A percentile compares a stretch with the other conserved stretches of the same genome.
Evolutionary conservation across 2,329 filamentous ascomycete species (phyloP).

Genomic region (Polytolypa hystricis): DNA sequence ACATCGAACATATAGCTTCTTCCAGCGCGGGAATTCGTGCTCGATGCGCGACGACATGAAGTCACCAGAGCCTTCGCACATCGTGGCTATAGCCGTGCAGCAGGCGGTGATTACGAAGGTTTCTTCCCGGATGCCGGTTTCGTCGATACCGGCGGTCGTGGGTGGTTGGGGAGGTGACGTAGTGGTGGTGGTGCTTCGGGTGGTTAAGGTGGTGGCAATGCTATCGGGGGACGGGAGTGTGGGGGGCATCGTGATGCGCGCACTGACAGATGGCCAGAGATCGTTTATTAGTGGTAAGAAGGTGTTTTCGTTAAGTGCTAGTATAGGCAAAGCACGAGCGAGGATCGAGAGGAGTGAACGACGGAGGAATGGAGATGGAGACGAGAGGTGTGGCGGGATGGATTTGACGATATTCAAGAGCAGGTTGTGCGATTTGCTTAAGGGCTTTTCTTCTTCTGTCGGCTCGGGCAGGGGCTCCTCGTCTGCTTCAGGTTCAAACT

Average conservation of each 20-base stretch:
- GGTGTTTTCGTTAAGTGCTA: conserved; percentile 65
- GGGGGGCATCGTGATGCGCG: conserved; percentile 25
- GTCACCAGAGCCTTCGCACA: conserved; percentile 64
- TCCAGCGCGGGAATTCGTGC: conserved; percentile 47
- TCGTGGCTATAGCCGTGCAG: conserved; percentile 53
- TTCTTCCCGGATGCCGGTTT: conserved; percentile 26
- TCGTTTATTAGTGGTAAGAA: conserved; percentile 85
- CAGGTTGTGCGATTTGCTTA: conserved; percentile 67
- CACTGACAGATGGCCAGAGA: conserved; percentile 68
- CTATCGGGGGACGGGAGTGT: conserved; percentile 47
- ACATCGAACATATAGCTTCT: conserved; percentile 28
- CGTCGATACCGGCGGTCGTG: conserved; percentile 33
- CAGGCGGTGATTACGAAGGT: conserved; percentile 53
- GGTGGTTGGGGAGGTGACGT: conserved; percentile 41
- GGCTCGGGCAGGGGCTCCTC: conserved; percentile 33
- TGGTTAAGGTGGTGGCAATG: conserved; percentile 15
- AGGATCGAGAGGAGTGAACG: conserved; percentile 69
- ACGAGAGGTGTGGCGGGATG: conserved; percentile 84
- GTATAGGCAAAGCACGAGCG: conserved; percentile 56
- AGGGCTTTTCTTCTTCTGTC: conserved; percentile 48
- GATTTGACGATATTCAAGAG: conserved; percentile 71
- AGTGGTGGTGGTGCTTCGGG: background rate
- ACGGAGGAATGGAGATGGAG: conserved; percentile 66
- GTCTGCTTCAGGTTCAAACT: conserved; percentile 18
- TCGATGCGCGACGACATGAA: conserved; percentile 70